Percentiles rank a stretch among this genome's conserved stretches.
Conservation (phyloP, 371 early-diverging fungal genomes). For the Mortierella polycephala region DNA sequence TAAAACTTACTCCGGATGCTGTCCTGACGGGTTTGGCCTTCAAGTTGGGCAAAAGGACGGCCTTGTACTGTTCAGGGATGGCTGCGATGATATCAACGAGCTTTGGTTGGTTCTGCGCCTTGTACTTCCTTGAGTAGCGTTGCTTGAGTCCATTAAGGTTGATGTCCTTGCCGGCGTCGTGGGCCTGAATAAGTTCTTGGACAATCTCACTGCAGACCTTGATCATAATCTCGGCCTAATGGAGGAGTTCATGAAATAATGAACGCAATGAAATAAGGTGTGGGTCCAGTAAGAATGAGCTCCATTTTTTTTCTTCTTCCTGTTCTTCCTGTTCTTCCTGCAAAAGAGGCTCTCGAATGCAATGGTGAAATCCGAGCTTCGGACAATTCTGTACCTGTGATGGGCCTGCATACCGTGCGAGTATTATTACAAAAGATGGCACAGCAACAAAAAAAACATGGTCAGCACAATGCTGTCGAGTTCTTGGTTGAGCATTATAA, state of each 20-base stretch:
- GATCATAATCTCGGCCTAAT: conserved; percentile 82
- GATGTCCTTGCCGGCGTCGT: conserved; percentile 76
- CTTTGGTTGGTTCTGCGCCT: conserved; percentile 90
- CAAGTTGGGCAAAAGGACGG: conserved; percentile 86
- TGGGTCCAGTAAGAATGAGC: not conserved
- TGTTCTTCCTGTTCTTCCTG: not conserved
- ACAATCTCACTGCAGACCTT: conserved; percentile 92
- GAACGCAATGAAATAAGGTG: not conserved
- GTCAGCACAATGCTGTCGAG: not conserved
- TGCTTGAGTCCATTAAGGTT: conserved; percentile 91
- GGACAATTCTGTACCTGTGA: conserved; percentile 30
- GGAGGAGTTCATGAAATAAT: too few relatives aligned
- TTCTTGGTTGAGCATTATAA: not conserved
- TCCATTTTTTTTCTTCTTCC: not conserved
- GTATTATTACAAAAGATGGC: not conserved
- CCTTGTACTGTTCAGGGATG: conserved; percentile 95
- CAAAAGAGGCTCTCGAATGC: not conserved
- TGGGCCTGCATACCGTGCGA: conserved; percentile 19
- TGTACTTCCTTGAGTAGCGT: conserved; percentile 80
- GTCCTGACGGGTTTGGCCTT: conserved; percentile 99
- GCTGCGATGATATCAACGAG: conserved; percentile 99
- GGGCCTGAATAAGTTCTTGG: conserved; percentile 82
- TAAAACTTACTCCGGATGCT: conserved; percentile 90
- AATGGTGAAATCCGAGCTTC: not conserved
- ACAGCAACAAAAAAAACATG: not conserved